A percentile compares a stretch with the other conserved stretches of the same genome.
These are phyloP conservation scores for Solanum acaule DNA, from an alignment of 257 asterid genomes.

Conservation along the genomic window DNA sequence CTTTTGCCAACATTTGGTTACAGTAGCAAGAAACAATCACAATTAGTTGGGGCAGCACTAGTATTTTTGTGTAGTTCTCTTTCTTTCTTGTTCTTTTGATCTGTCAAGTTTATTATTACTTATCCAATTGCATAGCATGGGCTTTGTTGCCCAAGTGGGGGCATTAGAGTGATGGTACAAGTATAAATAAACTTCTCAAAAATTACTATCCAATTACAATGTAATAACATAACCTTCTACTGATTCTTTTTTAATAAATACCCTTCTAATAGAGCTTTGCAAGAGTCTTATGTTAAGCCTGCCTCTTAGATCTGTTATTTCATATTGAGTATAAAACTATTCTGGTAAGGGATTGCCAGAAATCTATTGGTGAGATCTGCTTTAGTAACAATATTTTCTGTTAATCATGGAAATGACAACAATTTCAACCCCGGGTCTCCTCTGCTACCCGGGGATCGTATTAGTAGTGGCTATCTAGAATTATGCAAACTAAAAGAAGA, in stretches of 20 bases:
- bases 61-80: neutral
- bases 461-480: neutral
- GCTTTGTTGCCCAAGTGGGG: neutral
- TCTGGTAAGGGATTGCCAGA: neutral
- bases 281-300: neutral
- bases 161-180: neutral
- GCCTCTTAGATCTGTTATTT: neutral
- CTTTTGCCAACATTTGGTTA: neutral
- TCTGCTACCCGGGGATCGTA: neutral
- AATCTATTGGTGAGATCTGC: neutral
- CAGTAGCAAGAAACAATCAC: neutral
- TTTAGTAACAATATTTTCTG: neutral
- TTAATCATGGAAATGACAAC: neutral
- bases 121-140: neutral
- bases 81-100: neutral
- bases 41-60: neutral
- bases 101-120: neutral
- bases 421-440: neutral
- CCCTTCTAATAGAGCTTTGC: neutral
- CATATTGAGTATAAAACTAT: neutral
- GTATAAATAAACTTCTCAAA: neutral
- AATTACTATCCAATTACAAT: neutral
- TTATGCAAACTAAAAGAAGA: neutral
- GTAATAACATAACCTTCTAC: neutral
- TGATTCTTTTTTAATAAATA: neutral